Evolutionary conservation across 106 monocot species (phyloP).

Genomic region (Dactylorhiza incarnata): DNA sequence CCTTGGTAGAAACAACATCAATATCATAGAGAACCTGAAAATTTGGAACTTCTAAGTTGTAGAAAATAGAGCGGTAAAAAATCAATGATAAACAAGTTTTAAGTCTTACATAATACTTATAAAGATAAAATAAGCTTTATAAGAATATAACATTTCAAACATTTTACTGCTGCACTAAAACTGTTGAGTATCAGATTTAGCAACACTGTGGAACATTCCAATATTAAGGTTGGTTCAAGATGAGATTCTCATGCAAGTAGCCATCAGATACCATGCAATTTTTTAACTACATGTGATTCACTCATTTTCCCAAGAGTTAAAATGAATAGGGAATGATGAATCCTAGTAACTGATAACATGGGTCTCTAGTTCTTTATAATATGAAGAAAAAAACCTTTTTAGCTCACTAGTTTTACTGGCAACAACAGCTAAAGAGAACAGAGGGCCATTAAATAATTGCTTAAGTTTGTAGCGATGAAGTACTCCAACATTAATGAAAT

Average conservation of each 20-base stretch:
- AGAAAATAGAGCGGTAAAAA: neutral
- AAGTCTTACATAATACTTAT: neutral
- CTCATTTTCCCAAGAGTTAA: neutral
- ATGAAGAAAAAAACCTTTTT: neutral
- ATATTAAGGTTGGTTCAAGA: neutral
- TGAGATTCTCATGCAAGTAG: neutral
- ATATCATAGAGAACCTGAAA: conserved; percentile 92
- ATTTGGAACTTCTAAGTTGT: neutral
- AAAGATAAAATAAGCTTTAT: neutral
- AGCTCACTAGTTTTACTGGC: neutral
- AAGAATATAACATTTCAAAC: neutral
- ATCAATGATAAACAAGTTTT: neutral
- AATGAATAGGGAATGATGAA: neutral
- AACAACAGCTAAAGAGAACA: neutral
- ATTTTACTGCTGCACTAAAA: neutral
- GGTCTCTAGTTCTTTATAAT: neutral
- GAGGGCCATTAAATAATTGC: neutral
- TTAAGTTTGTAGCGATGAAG: neutral
- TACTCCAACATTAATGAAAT: neutral
- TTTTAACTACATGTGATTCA: neutral
- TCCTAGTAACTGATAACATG: neutral
- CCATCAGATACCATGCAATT: neutral
- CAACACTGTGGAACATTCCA: neutral
- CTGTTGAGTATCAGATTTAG: neutral
- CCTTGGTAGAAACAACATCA: conserved; percentile 85